phyloP scores from a whole-genome alignment of 1,139 yeast species.

The Pichia sp. region DNA sequence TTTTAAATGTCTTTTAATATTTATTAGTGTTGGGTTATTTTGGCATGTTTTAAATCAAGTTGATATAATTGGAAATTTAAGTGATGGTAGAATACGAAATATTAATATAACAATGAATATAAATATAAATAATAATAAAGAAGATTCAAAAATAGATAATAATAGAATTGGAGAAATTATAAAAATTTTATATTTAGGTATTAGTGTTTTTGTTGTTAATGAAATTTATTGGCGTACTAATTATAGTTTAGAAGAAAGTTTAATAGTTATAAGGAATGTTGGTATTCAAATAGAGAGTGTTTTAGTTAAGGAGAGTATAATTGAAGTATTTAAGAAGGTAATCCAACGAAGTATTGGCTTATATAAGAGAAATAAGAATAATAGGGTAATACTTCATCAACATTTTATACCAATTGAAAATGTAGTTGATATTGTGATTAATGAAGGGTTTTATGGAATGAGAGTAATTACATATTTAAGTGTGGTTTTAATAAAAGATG shows the following conservation, averaged over 20 bases:
- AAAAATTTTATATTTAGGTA: conserved; percentile 4
- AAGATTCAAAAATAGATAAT: background rate
- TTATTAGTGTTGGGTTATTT: background rate
- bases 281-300: conserved; percentile 26
- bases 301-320: conserved; percentile 9
- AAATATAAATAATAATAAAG: background rate
- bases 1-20: background rate
- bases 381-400: conserved; percentile 11
- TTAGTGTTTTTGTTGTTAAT: conserved; percentile 16
- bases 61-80: conserved; percentile 6
- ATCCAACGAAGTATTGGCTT: background rate
- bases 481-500: conserved; percentile 37
- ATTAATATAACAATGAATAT: too few species aligned
- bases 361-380: background rate
- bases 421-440: conserved; percentile 55
- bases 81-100: too few species aligned
- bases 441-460: conserved; percentile 61
- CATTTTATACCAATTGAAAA: conserved; percentile 46
- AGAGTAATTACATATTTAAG: conserved; percentile 59
- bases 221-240: conserved; percentile 17
- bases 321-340: conserved; percentile 3
- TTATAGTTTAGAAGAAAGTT: conserved; percentile 22
- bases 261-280: conserved; percentile 24
- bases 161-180: background rate
- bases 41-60: conserved; percentile 11